A percentile compares a stretch with the other conserved stretches of the same genome.
phyloP scores from a whole-genome alignment of 495 filamentous ascomycete genomes.

The Penicillium steckii region DNA sequence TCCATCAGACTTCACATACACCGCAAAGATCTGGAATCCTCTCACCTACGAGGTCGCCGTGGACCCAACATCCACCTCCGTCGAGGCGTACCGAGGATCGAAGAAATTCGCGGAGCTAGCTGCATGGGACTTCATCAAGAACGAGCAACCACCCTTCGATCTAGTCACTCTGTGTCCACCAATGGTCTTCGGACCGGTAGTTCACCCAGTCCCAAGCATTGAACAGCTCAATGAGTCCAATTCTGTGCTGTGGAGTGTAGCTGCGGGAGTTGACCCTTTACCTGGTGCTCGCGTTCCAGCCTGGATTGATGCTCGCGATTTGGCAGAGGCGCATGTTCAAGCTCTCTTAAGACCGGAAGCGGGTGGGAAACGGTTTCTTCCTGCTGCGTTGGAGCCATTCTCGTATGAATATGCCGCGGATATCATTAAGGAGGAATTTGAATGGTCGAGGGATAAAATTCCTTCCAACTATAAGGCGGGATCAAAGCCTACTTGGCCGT shows the following conservation, averaged over 20 bases:
- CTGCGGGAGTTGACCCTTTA: slow-evolving; percentile 24
- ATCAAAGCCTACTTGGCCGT: slow-evolving; percentile 24
- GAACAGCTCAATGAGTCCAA: slow-evolving; percentile 38
- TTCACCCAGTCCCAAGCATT: slow-evolving; percentile 31
- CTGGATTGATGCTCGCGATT: slow-evolving; percentile 47
- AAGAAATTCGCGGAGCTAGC: slow-evolving; percentile 58
- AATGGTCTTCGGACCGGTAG: slow-evolving; percentile 47
- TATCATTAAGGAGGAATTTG: slow-evolving; percentile 34
- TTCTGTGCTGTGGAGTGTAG: slow-evolving; percentile 35
- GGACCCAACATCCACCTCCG: slow-evolving; percentile 31
- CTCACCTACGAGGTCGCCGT: slow-evolving; percentile 59
- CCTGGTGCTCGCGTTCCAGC: slow-evolving; percentile 32
- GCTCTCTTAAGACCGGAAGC: slow-evolving; percentile 31
- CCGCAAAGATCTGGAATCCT: slow-evolving; percentile 74
- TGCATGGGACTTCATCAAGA: slow-evolving; percentile 57
- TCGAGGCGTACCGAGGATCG: slow-evolving; percentile 57
- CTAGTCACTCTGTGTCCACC: slow-evolving; percentile 62
- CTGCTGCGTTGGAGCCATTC: slow-evolving; percentile 35
- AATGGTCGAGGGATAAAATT: slow-evolving; percentile 23
- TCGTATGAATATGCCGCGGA: slow-evolving; percentile 38
- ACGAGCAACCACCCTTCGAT: slow-evolving; percentile 64
- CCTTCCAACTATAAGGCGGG: slow-evolving; percentile 27
- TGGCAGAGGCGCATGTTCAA: slow-evolving; percentile 42
- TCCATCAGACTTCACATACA: slow-evolving; percentile 51
- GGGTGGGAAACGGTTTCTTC: slow-evolving; percentile 36